Base-by-base conservation (phyloP, 163 green algal genomes). In the Chlamydomonas reinhardtii region DNA sequence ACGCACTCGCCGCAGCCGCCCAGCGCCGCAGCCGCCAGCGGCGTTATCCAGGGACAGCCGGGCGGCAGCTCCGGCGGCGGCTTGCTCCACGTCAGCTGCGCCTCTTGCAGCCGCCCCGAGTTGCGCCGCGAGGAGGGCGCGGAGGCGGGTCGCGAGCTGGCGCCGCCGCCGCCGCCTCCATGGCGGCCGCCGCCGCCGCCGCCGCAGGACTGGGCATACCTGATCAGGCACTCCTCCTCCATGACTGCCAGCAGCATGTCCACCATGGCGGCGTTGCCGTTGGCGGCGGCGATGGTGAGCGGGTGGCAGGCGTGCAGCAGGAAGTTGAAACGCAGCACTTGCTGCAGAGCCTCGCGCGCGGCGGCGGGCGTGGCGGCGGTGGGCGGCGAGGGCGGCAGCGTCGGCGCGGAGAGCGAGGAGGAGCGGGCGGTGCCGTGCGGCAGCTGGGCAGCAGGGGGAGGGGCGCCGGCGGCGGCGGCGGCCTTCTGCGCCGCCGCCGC, bases 11-110 rank as follows among this genome's bases (percentile, higher is more conserved):
- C 69, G n/a, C 56, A 74, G 80, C 80, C 80, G 22, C 48, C 16
- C 54, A 86, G 69, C 25, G 80, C 69, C 80, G 80, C 80, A 14
- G 80, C 80, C 54, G 69, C 70, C 69, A 86, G 80, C 70, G 80
- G 80, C 29, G 80, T 86, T 25, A 86, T 56, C 80, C 80, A 86
- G 54, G 80, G 80, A 56, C 80, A 86, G 25, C 70, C 80, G 24
- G 34, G 54, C 32, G 80, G 80, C 80, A 86, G 71, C 43, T 59
- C 78, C 56, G 34, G 43, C 5, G 80, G 80, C 34, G 80, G 69
- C 34, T 20, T 12, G 20, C 27, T 43, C 80, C 70, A 79, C 9
- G 24, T 15, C 59, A 66, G 24, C 24, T 29, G 59, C 59, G 31
- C 24, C 59, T 66, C 59, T 22, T n/a, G 59, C 59, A 4, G 20